phyloP scores from a whole-genome alignment of 176 grass and related monocot species.

The Bothriochloa decipiens region DNA sequence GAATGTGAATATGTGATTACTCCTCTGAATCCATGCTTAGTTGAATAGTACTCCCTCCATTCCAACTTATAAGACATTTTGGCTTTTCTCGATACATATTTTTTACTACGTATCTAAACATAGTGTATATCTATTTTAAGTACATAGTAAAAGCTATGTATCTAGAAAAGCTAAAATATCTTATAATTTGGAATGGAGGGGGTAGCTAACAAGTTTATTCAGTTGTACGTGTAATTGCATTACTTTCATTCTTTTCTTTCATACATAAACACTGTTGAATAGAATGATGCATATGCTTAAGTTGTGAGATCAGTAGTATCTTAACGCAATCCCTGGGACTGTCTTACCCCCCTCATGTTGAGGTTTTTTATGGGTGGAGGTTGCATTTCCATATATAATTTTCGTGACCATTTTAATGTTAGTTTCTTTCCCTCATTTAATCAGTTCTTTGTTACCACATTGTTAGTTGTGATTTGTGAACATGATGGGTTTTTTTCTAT shows the following conservation, averaged over 20 bases:
- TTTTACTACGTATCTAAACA: not conserved
- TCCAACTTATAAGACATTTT: not conserved
- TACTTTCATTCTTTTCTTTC: slow-evolving; percentile 1
- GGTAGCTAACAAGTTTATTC: not conserved
- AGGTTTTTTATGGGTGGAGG: not conserved
- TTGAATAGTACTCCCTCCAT: not conserved
- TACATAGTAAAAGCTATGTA: not conserved
- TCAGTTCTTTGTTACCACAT: not conserved
- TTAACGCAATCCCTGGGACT: not conserved
- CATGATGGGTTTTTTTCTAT: not conserved
- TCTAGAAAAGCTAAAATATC: not conserved
- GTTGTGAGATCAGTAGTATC: not conserved
- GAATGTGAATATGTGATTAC: slow-evolving; percentile 7
- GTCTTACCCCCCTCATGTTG: not conserved
- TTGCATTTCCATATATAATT: not conserved
- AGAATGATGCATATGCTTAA: not conserved
- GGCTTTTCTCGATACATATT: not conserved
- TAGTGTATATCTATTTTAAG: not conserved
- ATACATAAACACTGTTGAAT: slow-evolving; percentile 3
- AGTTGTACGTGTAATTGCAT: not conserved
- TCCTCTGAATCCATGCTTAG: slow-evolving; percentile 9
- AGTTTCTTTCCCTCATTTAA: not conserved
- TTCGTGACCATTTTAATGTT: not conserved
- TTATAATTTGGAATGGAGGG: not conserved
- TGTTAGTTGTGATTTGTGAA: not conserved